Base-by-base conservation (phyloP, 2,329 filamentous ascomycete species). In the Fusarium sp. region DNA sequence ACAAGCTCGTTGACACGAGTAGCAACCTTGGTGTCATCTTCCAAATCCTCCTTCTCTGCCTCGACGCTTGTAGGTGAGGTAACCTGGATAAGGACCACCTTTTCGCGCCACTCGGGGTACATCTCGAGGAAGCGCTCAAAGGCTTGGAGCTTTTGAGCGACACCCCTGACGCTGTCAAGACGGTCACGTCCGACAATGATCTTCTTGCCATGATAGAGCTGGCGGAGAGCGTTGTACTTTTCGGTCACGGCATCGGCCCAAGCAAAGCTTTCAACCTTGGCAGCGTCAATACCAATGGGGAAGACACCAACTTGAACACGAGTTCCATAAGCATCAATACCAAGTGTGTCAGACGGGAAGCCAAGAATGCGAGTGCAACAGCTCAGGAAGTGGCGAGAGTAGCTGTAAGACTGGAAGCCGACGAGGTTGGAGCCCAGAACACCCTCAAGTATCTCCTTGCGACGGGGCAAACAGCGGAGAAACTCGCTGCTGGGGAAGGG, bases 401-500 rank as follows among this genome's bases (percentile, higher is more conserved):
- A 98, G 75, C 93, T 95, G 79, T 93, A 95, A 8, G 93, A 95
- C 76, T 98, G 94, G 79, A 98, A 97, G 1, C 93, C 93, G 61
- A 98, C 87, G 80, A 98, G 88, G 75, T 97, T 97, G 52, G 94
- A 87, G 15, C 94, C 93, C 37, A 98, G 82, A 42, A 97, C 88
- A 44, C 95, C 95, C 67, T 95, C 92, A 13, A 98, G 81, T 10
- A 98, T 84, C 73, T 97, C 93, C 76, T 96, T 97, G 66, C 94
- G 87, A 63, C 92, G 87, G 33, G 92, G 91, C 52, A 97, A 81
- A 74, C 93, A 97, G 43, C 93, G 87, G 73, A 97, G 86, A 73
- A 96, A 97, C 76, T 98, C 95, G 81, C 92, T 96, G 77, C 93
- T 97, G 31, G 94, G 94, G 76, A 98, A 98, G 0, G 94, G 94